Conservation (phyloP, 2,329 filamentous ascomycete species). For the Lachnellula suecica region DNA sequence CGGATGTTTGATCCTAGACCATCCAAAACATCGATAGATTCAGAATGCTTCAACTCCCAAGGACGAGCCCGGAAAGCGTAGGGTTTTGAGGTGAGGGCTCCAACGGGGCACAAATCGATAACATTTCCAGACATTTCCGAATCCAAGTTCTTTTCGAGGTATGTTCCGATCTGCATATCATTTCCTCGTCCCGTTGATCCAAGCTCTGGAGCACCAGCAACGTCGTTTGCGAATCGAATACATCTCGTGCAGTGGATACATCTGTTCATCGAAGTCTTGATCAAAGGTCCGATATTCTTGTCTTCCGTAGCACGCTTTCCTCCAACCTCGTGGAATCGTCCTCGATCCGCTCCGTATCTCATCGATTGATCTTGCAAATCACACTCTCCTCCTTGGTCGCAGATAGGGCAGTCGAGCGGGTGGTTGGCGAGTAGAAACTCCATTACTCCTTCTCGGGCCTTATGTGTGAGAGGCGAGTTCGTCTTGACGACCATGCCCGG, state of each 20-base stretch:
- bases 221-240: slow-evolving; percentile 95
- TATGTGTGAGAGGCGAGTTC: slow-evolving; percentile 92
- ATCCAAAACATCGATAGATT: slow-evolving; percentile 93
- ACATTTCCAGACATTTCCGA: slow-evolving; percentile 96
- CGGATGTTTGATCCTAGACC: slow-evolving; percentile 92
- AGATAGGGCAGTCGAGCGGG: slow-evolving; percentile 93
- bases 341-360: slow-evolving; percentile 94
- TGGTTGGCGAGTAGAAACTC: slow-evolving; percentile 97
- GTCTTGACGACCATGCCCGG: slow-evolving; percentile 99
- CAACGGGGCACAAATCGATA: slow-evolving; percentile 96
- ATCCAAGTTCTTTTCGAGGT: slow-evolving; percentile 90
- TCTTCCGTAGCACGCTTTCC: slow-evolving; percentile 98
- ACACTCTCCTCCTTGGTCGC: slow-evolving; percentile 98
- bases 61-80: slow-evolving; percentile 96
- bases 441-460: slow-evolving; percentile 98
- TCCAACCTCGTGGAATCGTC: slow-evolving; percentile 91
- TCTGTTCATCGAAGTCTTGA: slow-evolving; percentile 99
- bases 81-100: slow-evolving; percentile 93
- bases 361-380: slow-evolving; percentile 99
- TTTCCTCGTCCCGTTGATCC: slow-evolving; percentile 95
- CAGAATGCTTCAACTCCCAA: slow-evolving; percentile 95
- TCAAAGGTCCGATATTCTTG: slow-evolving; percentile 96
- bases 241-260: slow-evolving; percentile 99
- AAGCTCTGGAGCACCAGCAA: slow-evolving; percentile 93
- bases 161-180: slow-evolving; percentile 96